Percentiles rank a stretch among this genome's conserved stretches.
phyloP scores from a whole-genome alignment of 805 yeast genomes.

The Tanozyma kutaoensis region DNA sequence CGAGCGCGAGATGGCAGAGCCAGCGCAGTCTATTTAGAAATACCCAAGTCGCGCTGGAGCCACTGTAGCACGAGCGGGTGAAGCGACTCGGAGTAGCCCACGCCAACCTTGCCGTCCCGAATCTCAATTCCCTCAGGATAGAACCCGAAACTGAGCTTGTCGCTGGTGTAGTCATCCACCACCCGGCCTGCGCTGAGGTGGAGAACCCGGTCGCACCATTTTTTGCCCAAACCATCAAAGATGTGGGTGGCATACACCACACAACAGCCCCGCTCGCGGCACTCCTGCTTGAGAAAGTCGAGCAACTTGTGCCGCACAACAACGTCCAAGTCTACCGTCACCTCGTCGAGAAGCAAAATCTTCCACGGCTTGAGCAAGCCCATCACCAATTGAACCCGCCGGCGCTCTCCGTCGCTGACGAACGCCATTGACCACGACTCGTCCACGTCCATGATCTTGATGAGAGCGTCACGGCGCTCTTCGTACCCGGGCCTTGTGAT shows the following conservation, averaged over 20 bases:
- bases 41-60: constrained; percentile 36
- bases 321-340: constrained; percentile 93
- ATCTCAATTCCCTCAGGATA: constrained; percentile 15
- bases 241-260: constrained; percentile 93
- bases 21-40: neutral
- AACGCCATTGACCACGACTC: constrained; percentile 85
- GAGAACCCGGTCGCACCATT: constrained; percentile 75
- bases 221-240: constrained; percentile 77
- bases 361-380: constrained; percentile 89
- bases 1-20: constrained; percentile 11
- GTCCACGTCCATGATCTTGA: constrained; percentile 75
- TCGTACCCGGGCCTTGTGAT: constrained; percentile 58
- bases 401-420: constrained; percentile 88
- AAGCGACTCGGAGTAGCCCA: constrained; percentile 36
- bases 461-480: constrained; percentile 64
- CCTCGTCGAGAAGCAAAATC: constrained; percentile 81
- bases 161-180: constrained; percentile 17
- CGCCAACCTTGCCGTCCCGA: constrained; percentile 11
- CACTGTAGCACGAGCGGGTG: constrained; percentile 67
- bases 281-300: constrained; percentile 61
- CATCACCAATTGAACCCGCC: constrained; percentile 90
- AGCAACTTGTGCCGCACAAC: constrained; percentile 70
- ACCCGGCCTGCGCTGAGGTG: constrained; percentile 64
- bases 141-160: constrained; percentile 14
- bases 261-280: constrained; percentile 52